phyloP scores from a whole-genome alignment of 352 stramenopile genomes.

The Ophiocytium majus region DNA sequence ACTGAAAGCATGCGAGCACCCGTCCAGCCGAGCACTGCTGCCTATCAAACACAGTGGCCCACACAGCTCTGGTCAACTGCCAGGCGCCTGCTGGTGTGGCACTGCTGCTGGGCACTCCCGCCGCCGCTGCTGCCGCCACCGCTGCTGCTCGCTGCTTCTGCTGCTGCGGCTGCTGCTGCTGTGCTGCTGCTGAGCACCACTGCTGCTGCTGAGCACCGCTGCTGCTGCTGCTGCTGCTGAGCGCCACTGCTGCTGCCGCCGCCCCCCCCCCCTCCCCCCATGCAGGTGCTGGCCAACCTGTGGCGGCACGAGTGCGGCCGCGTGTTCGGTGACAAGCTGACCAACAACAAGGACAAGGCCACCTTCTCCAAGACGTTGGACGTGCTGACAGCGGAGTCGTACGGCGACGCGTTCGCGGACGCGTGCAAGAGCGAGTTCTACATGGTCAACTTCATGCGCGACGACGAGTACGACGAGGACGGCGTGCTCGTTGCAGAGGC shows the following conservation, averaged over 20 bases:
- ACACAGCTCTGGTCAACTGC: no score
- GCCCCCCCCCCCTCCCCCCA: constrained; percentile 62
- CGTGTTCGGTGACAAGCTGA: constrained; percentile 97
- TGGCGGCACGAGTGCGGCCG: constrained; percentile 95
- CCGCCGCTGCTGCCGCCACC: no score
- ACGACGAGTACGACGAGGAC: constrained; percentile 93
- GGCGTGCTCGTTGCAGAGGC: constrained; percentile 85
- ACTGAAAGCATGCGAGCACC: no score
- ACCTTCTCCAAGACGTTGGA: constrained; percentile 85
- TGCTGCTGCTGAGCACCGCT: not conserved
- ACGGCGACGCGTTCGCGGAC: constrained; percentile 76
- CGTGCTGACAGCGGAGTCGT: constrained; percentile 81
- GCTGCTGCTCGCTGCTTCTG: no score
- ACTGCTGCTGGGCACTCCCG: no score
- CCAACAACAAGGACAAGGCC: constrained; percentile 93
- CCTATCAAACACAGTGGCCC: no score
- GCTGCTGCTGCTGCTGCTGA: not conserved
- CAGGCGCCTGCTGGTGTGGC: no score
- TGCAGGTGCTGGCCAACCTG: constrained; percentile 85
- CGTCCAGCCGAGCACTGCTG: no score
- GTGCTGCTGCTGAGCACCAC: no score
- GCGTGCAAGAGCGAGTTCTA: constrained; percentile 64
- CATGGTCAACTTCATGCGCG: constrained; percentile 96
- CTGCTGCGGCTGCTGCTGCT: no score
- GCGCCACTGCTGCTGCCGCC: not conserved